These are phyloP conservation scores for Lentinula edodes DNA, from an alignment of 768 basidiomycete genomes.

Conservation along the genomic window DNA sequence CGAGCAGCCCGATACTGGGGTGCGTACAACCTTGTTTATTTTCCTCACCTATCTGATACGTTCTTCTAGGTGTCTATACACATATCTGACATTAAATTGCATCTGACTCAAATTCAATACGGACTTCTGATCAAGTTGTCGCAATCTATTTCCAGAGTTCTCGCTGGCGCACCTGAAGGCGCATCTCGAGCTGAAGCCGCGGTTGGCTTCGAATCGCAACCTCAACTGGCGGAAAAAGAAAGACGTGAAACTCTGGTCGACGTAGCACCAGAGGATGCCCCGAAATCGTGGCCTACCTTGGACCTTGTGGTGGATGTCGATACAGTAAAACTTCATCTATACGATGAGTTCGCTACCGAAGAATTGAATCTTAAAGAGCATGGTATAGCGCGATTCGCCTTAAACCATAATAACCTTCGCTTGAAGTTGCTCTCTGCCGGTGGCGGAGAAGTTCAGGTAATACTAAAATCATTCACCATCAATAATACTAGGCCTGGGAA, in stretches of 20 bases:
- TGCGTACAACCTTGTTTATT: constrained; percentile 21
- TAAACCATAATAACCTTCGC: constrained; percentile 74
- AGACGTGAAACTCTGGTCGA: constrained; percentile 21
- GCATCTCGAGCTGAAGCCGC: constrained; percentile 22
- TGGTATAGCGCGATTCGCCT: constrained; percentile 81
- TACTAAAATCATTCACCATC: constrained; percentile 89
- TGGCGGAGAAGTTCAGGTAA: constrained; percentile 80
- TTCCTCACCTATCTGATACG: not conserved
- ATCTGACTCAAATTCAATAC: constrained; percentile 84
- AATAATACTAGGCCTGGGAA: constrained; percentile 78
- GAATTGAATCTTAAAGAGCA: constrained; percentile 60
- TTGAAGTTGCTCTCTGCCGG: constrained; percentile 80
- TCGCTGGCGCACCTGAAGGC: constrained; percentile 44
- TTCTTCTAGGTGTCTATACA: constrained; percentile 53
- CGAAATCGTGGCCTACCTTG: constrained; percentile 53
- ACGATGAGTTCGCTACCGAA: constrained; percentile 58
- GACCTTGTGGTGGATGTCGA: constrained; percentile 71
- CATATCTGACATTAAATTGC: constrained; percentile 79
- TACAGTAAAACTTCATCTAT: constrained; percentile 80
- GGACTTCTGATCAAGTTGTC: constrained; percentile 59
- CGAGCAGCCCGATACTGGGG: constrained; percentile 70
- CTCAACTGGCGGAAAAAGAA: not conserved
- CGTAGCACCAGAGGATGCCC: constrained; percentile 50
- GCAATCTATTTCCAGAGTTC: constrained; percentile 62
- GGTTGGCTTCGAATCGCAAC: constrained; percentile 7